These are phyloP conservation scores for Plasmodium relictum DNA, from an alignment of 169 alveolate species.

Conservation along the genomic window DNA sequence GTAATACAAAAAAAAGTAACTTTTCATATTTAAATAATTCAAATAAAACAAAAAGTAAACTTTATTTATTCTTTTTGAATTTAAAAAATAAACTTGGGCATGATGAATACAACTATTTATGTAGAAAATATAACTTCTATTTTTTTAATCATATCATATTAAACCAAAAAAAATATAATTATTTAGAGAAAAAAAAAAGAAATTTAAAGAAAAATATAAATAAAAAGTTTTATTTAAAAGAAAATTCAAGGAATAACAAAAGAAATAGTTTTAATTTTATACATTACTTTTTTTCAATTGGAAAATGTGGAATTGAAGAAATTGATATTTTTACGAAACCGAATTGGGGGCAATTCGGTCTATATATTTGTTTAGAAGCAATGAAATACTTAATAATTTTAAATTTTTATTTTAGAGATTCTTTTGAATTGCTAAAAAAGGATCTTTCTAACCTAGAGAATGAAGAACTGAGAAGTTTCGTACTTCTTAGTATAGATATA, in stretches of 20 bases:
- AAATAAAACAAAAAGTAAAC: too few species aligned
- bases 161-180: neutral
- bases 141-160: too few species aligned
- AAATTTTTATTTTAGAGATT: conserved; percentile 26
- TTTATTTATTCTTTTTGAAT: too few species aligned
- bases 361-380: conserved; percentile 56
- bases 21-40: too few species aligned
- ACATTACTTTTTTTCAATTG: conserved; percentile 26
- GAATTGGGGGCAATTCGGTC: conserved; percentile 7
- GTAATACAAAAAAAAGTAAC: too few species aligned
- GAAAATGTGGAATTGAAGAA: conserved; percentile 21
- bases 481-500: conserved; percentile 9
- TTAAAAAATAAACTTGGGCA: too few species aligned
- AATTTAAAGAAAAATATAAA: neutral
- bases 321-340: conserved; percentile 31
- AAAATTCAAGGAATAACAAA: too few species aligned
- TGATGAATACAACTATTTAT: too few species aligned
- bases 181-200: neutral
- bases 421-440: neutral
- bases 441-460: neutral
- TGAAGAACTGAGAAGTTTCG: conserved; percentile 8
- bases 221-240: too few species aligned
- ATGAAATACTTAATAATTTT: conserved; percentile 21
- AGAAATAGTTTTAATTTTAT: neutral
- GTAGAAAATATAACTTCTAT: too few species aligned